Evolutionary conservation across 1,284 basidiomycete genomes (phyloP).

Genomic region (Neotropicomus parvogracilis): DNA sequence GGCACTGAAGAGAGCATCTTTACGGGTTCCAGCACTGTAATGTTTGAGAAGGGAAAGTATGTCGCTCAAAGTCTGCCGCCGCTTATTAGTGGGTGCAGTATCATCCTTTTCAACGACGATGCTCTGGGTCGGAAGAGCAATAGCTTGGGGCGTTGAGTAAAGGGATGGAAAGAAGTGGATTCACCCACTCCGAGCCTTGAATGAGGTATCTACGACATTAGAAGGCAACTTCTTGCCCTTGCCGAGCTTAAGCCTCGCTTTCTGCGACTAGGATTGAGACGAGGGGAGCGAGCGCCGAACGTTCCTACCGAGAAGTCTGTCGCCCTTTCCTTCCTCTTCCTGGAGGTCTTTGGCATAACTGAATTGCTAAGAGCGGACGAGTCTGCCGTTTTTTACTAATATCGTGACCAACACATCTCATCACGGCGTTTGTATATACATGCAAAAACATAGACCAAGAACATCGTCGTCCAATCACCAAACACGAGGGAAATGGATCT

Average conservation of each 20-base stretch:
- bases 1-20: constrained; percentile 80
- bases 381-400: constrained; percentile 4
- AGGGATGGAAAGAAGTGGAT: background rate
- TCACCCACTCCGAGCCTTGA: constrained; percentile 81
- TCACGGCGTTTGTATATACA: constrained; percentile 11
- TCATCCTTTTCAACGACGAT: constrained; percentile 56
- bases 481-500: constrained; percentile 35
- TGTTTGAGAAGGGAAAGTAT: constrained; percentile 81
- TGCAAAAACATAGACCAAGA: background rate
- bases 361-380: too few species aligned
- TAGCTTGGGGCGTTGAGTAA: constrained; percentile 53
- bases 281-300: background rate
- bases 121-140: constrained; percentile 85
- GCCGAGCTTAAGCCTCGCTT: constrained; percentile 94
- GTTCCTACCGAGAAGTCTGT: constrained; percentile 79
- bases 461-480: constrained; percentile 21
- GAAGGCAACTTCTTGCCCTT: constrained; percentile 83
- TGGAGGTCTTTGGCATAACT: constrained; percentile 76
- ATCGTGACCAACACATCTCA: background rate
- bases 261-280: constrained; percentile 47
- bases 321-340: constrained; percentile 81
- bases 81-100: constrained; percentile 65
- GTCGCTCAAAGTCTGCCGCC: constrained; percentile 77
- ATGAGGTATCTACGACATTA: constrained; percentile 93
- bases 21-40: constrained; percentile 72